Base-by-base conservation (phyloP, 495 filamentous ascomycete species). In the Xylaria palmicola region DNA sequence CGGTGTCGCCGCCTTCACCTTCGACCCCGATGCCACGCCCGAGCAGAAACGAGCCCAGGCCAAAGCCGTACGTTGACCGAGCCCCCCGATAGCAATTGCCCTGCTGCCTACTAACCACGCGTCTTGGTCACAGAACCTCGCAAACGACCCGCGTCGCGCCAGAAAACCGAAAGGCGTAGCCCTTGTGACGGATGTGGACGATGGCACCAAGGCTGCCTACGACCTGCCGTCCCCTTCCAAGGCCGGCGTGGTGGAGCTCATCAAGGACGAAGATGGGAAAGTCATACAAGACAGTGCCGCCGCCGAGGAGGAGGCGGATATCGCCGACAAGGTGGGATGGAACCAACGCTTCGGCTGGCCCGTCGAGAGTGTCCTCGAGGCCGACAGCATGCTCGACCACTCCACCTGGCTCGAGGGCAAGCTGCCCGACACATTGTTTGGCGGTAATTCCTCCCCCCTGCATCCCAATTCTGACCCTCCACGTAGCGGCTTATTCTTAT, bases 371-470 rank as follows among this genome's bases (percentile, higher is more conserved):
- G 78, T 78, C 13, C 71, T 74, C 32, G 77, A 85, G 45, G 83
- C 79, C 17, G 86, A 85, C 49, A 92, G 82, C 50, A 69, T 96
- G 68, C 79, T 95, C 37, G 92, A 98, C 69, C 92, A 97, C 70
- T 83, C 91, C 66, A 94, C 90, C 15, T 90, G 86, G 72, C 63
- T 99, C n/a, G 94, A 98, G 71, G 81, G 83, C 20, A 89, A 86
- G 69, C 68, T 99, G 20, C 84, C 91, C 22, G 94, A 99, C 64
- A 90, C 92, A 68, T 93, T 93, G 72, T 99, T 88, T 74, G 94
- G 94, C 68, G 91, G 90, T 91, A 74, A 65, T 83, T 73, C 56
- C 51, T 36, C 49, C 20, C 30, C 39, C 54, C 37, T 9, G 13
- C n/a, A n/a, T n/a, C n/a, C n/a, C n/a, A n/a, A n/a, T 29, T 49